Evolutionary conservation across 164 flowering plant species (phyloP), one percentile per base, ranked within the genome.

Genomic region (Chimonanthus salicifolius): DNA sequence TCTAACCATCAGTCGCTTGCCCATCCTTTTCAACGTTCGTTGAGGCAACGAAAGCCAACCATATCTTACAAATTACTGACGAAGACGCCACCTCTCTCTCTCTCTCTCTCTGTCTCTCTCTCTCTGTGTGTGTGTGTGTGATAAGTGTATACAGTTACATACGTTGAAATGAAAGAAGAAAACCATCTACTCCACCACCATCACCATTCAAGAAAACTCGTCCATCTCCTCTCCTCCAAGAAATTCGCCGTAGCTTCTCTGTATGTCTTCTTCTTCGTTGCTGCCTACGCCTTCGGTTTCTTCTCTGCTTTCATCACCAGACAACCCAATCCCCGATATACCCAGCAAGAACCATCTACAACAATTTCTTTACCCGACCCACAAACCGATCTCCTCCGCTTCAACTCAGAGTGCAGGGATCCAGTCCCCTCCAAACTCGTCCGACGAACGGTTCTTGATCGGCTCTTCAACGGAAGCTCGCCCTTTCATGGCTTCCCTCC

Each of bases 401-500:
- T 87, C 80, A 69, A 73, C 11, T 49, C 84, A 21, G 78, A 20
- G 33, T 91, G 93, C 72, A 81, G 73, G 11, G 65, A 50, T 48
- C 85, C 89, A 1, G 49, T 91, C 49, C 80, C 82, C 0, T 67
- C 86, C 2, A 43, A 82, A 11, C 78, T 76, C 64, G 77, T 85
- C 78, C 87, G 86, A 4, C 80, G 60, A 64, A 82, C 83, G 43
- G 64, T 91, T 47, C 75, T 91, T 7, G 78, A 83, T 70, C 75
- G 84, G 1, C 64, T 89, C 76, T 89, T 76, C 81, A 85, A 87
- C 74, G 87, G 84, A 44, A 78, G 84, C n/a, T 84, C 88, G 4
- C 94, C 94, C 0, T 91, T 70, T 80, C 58, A 60, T 47, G 65
- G 71, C 67, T 91, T 91, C 85, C 97, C 94, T 0, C 92, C 94